phyloP scores from a whole-genome alignment of 2,329 filamentous ascomycete genomes.

The Sarocladium kiliense region DNA sequence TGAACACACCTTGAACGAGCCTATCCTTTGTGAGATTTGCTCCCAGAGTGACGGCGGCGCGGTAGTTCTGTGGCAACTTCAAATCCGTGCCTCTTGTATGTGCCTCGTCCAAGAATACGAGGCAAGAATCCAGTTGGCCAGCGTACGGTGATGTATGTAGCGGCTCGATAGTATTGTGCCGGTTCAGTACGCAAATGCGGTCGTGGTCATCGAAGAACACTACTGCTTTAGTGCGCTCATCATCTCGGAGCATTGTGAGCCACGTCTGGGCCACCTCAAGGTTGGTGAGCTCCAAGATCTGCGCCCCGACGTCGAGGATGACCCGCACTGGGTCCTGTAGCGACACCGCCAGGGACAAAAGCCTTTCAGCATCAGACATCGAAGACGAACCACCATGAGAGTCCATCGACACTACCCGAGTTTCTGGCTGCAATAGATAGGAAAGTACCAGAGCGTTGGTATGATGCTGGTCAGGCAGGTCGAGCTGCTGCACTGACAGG shows the following conservation, averaged over 20 bases:
- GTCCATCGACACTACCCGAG: constrained; percentile 23
- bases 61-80: constrained; percentile 41
- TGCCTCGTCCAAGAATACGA: constrained; percentile 54
- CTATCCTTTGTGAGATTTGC: constrained; percentile 55
- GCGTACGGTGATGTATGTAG: constrained; percentile 50
- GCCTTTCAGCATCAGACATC: constrained; percentile 32
- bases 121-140: constrained; percentile 43
- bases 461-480: constrained; percentile 49
- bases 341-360: constrained; percentile 24
- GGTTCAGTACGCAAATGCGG: constrained; percentile 15
- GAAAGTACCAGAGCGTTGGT: constrained; percentile 61
- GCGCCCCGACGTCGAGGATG: constrained; percentile 60
- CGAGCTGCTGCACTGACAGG: constrained; percentile 54
- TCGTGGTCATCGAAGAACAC: constrained; percentile 46
- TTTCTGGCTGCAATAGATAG: constrained; percentile 49
- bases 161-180: constrained; percentile 26
- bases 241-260: constrained; percentile 39
- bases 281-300: constrained; percentile 59
- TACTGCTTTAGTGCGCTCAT: constrained; percentile 43
- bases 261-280: constrained; percentile 41
- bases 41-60: constrained; percentile 51
- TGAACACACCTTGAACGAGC: constrained; percentile 51
- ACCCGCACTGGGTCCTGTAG: constrained; percentile 38
- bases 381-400: constrained; percentile 12
- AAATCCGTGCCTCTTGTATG: constrained; percentile 59